A percentile compares a stretch with the other conserved stretches of the same genome.
Evolutionary conservation across 2,329 filamentous ascomycete genomes (phyloP).

Genomic region (Alternaria sp.): DNA sequence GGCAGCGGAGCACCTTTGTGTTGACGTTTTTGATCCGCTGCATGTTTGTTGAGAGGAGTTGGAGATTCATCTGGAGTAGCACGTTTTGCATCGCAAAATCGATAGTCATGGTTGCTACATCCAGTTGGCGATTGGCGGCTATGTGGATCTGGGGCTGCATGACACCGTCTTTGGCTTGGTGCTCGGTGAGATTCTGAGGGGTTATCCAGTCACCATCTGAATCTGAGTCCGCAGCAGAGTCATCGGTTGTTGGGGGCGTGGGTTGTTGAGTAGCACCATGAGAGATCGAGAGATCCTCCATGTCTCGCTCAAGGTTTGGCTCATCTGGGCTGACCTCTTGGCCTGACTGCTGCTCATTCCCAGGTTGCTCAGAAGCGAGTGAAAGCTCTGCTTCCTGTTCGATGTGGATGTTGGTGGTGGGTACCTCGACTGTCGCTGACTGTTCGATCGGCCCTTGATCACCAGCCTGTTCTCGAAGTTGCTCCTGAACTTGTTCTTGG

Average conservation of each 20-base stretch:
- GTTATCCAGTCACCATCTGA: slow-evolving; percentile 83
- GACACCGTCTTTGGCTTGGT: slow-evolving; percentile 72
- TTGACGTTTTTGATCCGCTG: slow-evolving; percentile 85
- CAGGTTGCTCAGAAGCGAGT: not conserved
- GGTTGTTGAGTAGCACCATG: slow-evolving; percentile 23
- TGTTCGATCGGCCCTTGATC: slow-evolving; percentile 8
- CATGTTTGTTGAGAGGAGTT: slow-evolving; percentile 81
- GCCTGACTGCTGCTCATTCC: not conserved
- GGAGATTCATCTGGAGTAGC: slow-evolving; percentile 90
- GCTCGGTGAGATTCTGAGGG: slow-evolving; percentile 86
- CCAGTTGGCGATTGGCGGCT: slow-evolving; percentile 68
- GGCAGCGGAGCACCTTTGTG: slow-evolving; percentile 90
- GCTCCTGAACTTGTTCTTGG: slow-evolving; percentile 18
- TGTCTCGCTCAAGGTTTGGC: slow-evolving; percentile 22
- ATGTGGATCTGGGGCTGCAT: slow-evolving; percentile 53
- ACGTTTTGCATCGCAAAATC: slow-evolving; percentile 99
- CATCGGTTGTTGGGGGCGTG: slow-evolving; percentile 28
- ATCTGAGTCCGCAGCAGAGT: slow-evolving; percentile 23
- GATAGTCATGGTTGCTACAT: slow-evolving; percentile 90
- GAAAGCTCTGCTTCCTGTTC: slow-evolving; percentile 10
- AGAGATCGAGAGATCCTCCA: slow-evolving; percentile 35
- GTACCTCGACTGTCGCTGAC: slow-evolving; percentile 8
- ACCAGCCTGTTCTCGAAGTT: slow-evolving; percentile 11
- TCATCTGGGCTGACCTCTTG: slow-evolving; percentile 3
- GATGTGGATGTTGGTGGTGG: slow-evolving; percentile 10